phyloP scores from a whole-genome alignment of 805 yeast species.

The Lipomyces orientalis region DNA sequence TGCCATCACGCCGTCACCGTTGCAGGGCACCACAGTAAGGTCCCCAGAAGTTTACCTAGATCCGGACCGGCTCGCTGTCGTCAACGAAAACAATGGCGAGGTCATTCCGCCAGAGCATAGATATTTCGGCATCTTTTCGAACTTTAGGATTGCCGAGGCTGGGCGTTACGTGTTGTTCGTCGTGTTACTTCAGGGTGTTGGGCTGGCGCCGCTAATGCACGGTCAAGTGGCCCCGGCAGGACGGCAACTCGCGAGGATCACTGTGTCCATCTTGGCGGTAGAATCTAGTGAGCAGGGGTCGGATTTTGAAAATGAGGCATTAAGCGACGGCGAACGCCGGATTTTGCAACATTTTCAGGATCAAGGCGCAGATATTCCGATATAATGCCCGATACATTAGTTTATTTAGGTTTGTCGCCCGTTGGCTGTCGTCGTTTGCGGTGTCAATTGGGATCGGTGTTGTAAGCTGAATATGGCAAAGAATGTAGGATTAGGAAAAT shows the following conservation, averaged over 20 bases:
- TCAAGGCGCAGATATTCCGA: slow-evolving; percentile 7
- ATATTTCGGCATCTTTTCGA: slow-evolving; percentile 8
- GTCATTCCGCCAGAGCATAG: neutral
- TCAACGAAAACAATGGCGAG: neutral
- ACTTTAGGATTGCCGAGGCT: neutral
- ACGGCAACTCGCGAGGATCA: slow-evolving; percentile 4
- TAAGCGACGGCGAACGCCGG: neutral
- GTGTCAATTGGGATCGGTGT: neutral
- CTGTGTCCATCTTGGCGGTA: neutral
- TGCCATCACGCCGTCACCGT: neutral
- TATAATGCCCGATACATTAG: neutral
- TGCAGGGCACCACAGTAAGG: neutral
- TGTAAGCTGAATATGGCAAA: neutral
- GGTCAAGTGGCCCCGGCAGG: slow-evolving; percentile 3
- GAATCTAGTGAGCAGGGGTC: neutral
- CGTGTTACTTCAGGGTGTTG: slow-evolving; percentile 6
- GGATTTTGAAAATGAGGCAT: neutral
- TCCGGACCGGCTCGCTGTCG: neutral
- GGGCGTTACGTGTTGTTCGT: slow-evolving; percentile 1
- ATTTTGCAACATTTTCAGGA: neutral
- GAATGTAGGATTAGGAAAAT: neutral
- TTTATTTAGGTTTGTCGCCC: neutral
- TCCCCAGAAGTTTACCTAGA: slow-evolving; percentile 6
- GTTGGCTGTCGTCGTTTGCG: too few relatives aligned
- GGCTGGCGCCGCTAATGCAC: slow-evolving; percentile 1